Conservation (phyloP, 495 filamentous ascomycete genomes). For the Glarea lozoyensis region DNA sequence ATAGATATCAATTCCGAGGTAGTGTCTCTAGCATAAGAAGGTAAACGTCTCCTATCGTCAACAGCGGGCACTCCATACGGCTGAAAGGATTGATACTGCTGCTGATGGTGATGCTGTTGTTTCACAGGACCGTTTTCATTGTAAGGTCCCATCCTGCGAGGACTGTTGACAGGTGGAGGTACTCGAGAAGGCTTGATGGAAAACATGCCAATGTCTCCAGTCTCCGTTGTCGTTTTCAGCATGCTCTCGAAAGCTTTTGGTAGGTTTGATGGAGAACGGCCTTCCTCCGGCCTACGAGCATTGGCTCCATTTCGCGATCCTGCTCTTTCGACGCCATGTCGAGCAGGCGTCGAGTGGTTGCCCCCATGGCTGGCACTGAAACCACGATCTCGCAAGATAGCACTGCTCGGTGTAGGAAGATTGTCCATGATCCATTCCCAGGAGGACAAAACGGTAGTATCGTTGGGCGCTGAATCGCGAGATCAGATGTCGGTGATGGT, state of each 20-base stretch:
- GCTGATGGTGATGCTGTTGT: conserved; percentile 9
- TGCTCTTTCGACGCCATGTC: conserved; percentile 4
- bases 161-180: conserved; percentile 19
- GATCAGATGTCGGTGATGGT: background rate
- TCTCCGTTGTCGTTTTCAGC: conserved; percentile 63
- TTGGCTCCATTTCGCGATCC: background rate
- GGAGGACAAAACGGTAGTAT: background rate
- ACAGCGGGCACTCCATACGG: conserved; percentile 12
- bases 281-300: conserved; percentile 1
- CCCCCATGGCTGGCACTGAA: conserved; percentile 1
- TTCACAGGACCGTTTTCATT: conserved; percentile 5
- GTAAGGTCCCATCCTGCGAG: conserved; percentile 9
- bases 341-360: background rate
- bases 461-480: too few relatives aligned
- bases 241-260: conserved; percentile 45
- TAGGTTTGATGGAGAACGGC: background rate
- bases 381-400: conserved; percentile 1
- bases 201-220: conserved; percentile 57
- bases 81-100: conserved; percentile 12
- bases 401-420: background rate
- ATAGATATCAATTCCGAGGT: conserved; percentile 38
- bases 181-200: conserved; percentile 43
- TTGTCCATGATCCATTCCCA: conserved; percentile 13
- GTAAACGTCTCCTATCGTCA: conserved; percentile 26
- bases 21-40: conserved; percentile 31